Conservation (phyloP, 306 rosid species). For the Medicago ruthenica region DNA sequence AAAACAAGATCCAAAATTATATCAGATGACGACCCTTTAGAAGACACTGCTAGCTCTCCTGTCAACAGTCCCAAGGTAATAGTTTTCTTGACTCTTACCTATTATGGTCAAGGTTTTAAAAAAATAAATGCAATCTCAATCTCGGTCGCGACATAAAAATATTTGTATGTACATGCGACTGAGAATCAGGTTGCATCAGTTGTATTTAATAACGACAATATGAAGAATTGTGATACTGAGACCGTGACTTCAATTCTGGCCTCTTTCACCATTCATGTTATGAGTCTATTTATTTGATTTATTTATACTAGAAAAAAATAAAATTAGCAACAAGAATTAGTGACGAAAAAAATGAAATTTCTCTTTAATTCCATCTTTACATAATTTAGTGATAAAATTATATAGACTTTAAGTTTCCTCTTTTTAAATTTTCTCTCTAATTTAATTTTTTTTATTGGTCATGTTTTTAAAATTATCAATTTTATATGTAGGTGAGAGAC, state of each 20-base stretch:
- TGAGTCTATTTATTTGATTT: neutral
- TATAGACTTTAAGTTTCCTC: no score
- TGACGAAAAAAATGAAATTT: neutral
- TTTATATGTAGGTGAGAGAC: constrained; percentile 60
- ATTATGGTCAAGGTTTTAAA: neutral
- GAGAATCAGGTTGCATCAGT: neutral
- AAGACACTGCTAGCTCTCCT: constrained; percentile 95
- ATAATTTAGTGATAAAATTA: neutral
- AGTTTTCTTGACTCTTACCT: neutral
- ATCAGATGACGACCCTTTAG: constrained; percentile 71
- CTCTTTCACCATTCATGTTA: neutral
- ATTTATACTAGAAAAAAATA: neutral
- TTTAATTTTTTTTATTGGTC: neutral
- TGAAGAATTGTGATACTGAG: neutral
- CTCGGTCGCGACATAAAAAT: neutral
- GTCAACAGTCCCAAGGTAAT: constrained; percentile 90
- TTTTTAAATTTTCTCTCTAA: neutral
- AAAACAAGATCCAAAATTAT: constrained; percentile 59
- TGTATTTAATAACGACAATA: neutral
- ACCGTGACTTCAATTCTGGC: no score
- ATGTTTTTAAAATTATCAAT: neutral
- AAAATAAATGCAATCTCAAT: neutral
- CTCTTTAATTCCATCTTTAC: neutral
- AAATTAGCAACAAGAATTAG: neutral
- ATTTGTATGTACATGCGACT: neutral